Evolutionary conservation across 164 flowering plant species (phyloP), one percentile per base, ranked within the genome.

Genomic region (Brasenia schreberi): DNA sequence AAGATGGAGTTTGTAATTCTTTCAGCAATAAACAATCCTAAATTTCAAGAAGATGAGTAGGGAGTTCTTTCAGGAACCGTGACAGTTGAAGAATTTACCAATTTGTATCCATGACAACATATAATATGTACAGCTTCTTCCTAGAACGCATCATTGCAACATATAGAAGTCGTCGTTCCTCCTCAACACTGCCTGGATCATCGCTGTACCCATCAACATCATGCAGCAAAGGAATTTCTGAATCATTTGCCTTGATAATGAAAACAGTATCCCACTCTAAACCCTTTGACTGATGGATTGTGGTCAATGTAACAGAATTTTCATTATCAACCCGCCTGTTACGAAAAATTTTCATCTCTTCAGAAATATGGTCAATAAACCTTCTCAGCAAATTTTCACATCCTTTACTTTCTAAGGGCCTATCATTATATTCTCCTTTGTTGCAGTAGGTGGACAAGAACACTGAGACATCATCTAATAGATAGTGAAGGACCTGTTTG

Each of bases 251-350:
- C 98, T 90, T 93, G 59, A 86, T 85, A 33, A 93, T 86, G 81
- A 93, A 93, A 75, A 93, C 98, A 63, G 78, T 76, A 69, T 93
- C 98, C 98, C 98, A 93, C 64, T 93, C 98, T 63, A 93, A 77
- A 62, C 98, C 98, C 80, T 93, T 93, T 59, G 98, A 90, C 98
- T 93, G 98, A 85, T 93, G 98, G 67, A 93, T 93, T 27, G 98
- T 93, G 65, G 98, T 93, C 74, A 93, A 75, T 17, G 89, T 88
- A 65, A 90, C 90, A 75, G 97, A 88, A 71, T 85, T 79, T 68
- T 79, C 69, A 79, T 93, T 93, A 16, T 90, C 87, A 66, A 64
- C 74, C 74, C 84, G 84, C 72, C 90, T 81, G n/a, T 80, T 74
- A 64, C 82, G 90, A 93, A 93, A 69, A 61, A 81, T 94, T 42